These are phyloP conservation scores for Cryptococcus amylolentus DNA, from an alignment of 1,284 basidiomycete genomes.

Conservation along the genomic window DNA sequence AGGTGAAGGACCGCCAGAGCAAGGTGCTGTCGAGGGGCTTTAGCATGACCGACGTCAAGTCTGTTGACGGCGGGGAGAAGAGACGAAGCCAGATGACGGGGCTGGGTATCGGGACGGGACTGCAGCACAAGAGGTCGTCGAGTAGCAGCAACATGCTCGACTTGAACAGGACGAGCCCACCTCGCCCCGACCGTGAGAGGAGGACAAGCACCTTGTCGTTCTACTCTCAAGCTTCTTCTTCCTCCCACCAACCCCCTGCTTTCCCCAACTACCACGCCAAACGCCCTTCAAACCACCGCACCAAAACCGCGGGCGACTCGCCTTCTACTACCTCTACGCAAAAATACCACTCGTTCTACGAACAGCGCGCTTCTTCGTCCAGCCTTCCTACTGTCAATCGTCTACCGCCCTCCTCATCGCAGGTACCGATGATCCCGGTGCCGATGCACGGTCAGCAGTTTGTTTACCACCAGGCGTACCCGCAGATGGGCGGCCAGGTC, in stretches of 20 bases:
- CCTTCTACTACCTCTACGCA: neutral
- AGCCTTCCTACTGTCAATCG: constrained; percentile 1
- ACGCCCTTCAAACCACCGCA: neutral
- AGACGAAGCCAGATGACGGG: neutral
- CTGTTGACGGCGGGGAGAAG: neutral
- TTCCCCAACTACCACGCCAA: neutral
- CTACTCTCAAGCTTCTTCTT: neutral
- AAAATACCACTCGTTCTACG: constrained; percentile 18
- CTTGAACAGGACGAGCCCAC: neutral
- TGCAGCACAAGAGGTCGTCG: neutral
- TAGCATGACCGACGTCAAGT: constrained; percentile 18
- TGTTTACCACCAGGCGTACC: neutral
- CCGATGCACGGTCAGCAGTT: neutral
- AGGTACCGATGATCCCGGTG: neutral
- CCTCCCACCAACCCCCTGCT: neutral
- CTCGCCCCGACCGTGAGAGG: neutral
- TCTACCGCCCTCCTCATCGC: neutral
- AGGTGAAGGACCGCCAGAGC: constrained; percentile 18
- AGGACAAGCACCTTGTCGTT: neutral
- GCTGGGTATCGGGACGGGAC: neutral
- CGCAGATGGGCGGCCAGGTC: neutral
- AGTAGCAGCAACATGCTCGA: neutral
- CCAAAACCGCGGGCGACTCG: neutral
- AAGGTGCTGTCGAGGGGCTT: constrained; percentile 31
- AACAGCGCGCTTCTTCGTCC: constrained; percentile 7